phyloP scores from a whole-genome alignment of 345 rosid species.

The Hevea brasiliensis region DNA sequence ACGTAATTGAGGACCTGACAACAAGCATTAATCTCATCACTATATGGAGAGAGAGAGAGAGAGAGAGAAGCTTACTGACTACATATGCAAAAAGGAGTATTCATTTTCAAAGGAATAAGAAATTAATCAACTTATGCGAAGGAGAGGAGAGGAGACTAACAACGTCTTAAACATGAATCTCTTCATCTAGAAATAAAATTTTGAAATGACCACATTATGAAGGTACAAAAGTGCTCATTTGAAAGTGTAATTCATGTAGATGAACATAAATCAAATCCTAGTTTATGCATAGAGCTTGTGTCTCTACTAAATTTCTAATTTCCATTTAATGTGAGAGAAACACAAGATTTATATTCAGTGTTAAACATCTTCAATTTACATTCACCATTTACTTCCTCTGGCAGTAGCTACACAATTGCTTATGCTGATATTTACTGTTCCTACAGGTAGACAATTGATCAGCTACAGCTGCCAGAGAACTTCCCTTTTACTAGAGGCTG shows the following conservation, averaged over 20 bases:
- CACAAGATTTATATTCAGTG: neutral
- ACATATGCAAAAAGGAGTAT: neutral
- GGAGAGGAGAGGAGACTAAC: neutral
- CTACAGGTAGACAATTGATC: neutral
- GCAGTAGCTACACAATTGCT: neutral
- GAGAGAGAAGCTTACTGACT: no score
- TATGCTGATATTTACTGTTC: neutral
- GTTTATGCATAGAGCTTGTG: neutral
- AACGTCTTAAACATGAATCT: neutral
- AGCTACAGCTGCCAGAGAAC: neutral
- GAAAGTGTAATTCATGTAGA: neutral
- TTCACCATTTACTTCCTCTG: neutral
- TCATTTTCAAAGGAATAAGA: neutral
- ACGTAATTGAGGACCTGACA: conserved; percentile 59
- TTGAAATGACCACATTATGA: neutral
- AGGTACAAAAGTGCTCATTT: neutral
- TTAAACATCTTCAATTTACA: no score
- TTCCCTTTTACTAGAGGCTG: neutral
- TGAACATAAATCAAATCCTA: neutral
- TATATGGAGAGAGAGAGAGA: neutral
- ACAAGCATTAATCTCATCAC: conserved; percentile 14
- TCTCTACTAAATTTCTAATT: neutral
- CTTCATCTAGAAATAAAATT: neutral
- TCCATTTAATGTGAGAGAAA: neutral
- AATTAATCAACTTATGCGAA: neutral